Percentiles rank a stretch among this genome's conserved stretches.
Evolutionary conservation across 306 rosid species (phyloP).

Genomic region (Acacia crassicarpa): DNA sequence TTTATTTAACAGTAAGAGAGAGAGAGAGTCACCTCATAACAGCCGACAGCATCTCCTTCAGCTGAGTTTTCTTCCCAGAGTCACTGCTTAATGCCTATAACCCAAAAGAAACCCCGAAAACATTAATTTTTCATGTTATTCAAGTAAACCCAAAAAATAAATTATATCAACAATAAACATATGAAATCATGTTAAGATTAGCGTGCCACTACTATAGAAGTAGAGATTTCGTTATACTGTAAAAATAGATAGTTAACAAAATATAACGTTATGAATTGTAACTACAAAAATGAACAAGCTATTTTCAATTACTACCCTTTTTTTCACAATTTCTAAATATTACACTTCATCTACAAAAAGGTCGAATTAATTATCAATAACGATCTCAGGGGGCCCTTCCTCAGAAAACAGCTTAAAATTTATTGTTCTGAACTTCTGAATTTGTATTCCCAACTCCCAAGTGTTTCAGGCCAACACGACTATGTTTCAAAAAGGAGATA

Average conservation of each 20-base stretch:
- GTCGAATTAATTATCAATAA: neutral
- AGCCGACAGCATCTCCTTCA: slow-evolving; percentile 52
- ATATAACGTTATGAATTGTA: neutral
- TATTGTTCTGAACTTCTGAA: no score
- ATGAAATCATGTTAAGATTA: neutral
- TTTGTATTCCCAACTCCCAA: neutral
- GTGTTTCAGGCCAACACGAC: neutral
- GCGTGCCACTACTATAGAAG: neutral
- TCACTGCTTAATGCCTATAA: slow-evolving; percentile 57
- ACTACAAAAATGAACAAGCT: neutral
- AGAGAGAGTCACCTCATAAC: slow-evolving; percentile 64
- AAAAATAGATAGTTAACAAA: neutral
- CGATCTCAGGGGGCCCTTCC: no score
- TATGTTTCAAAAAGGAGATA: neutral
- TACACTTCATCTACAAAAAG: neutral
- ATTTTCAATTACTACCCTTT: neutral
- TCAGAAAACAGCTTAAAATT: no score
- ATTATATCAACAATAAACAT: neutral
- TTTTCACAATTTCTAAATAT: neutral
- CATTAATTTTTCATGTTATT: neutral
- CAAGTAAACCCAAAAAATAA: neutral
- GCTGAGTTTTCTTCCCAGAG: slow-evolving; percentile 48
- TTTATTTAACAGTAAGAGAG: neutral
- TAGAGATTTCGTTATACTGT: neutral
- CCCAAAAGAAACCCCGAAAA: neutral